Conservation (phyloP, 2,329 filamentous ascomycete genomes). For the Aspergillus thermomutatus region DNA sequence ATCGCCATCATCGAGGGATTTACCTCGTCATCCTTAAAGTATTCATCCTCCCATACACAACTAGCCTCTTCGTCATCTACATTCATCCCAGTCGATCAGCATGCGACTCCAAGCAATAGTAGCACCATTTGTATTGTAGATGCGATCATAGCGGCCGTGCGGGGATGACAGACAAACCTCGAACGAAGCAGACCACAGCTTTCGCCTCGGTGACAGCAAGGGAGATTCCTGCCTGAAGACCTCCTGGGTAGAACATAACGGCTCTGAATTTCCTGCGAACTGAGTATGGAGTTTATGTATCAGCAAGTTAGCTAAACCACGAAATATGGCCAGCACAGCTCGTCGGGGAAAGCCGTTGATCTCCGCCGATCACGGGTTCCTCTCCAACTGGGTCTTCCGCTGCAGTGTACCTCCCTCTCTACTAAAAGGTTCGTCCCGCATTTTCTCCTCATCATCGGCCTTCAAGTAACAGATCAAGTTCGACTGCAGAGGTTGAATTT, state of each 20-base stretch:
- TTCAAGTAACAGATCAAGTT: background rate
- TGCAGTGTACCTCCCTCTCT: no score
- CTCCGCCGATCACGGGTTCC: background rate
- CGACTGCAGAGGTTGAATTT: background rate
- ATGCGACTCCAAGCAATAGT: background rate
- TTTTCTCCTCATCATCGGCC: background rate
- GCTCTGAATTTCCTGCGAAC: background rate
- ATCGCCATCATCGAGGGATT: background rate
- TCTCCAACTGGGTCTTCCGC: background rate
- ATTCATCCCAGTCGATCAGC: conserved; percentile 6
- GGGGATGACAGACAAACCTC: conserved; percentile 51
- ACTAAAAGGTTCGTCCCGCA: background rate
- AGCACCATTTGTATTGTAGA: background rate
- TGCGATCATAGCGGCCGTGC: conserved; percentile 7
- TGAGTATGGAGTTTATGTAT: background rate
- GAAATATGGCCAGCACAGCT: background rate
- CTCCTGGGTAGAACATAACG: conserved; percentile 77
- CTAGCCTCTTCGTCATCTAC: conserved; percentile 69
- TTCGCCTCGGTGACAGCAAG: conserved; percentile 72
- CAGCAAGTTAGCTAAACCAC: background rate
- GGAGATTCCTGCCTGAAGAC: conserved; percentile 75
- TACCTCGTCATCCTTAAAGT: conserved; percentile 55
- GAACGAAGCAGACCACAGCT: conserved; percentile 79
- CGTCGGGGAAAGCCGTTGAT: background rate
- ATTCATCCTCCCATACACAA: conserved; percentile 68